Base-by-base conservation (phyloP, 2,329 filamentous ascomycete genomes). In the Pseudocercospora cruenta region DNA sequence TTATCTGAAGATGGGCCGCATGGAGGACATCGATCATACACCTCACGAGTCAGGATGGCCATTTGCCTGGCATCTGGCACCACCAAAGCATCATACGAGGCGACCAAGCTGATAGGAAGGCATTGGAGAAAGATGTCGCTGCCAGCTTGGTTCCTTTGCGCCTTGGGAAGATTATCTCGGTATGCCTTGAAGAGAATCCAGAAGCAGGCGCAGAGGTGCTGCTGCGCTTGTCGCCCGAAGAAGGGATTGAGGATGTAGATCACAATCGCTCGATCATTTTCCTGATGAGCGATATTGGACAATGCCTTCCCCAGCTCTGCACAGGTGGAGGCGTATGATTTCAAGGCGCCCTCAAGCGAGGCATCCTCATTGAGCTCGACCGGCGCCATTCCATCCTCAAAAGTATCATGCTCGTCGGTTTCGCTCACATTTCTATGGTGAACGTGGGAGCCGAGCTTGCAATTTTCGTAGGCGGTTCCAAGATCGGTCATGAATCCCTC, bases 231-330 rank as follows among this genome's bases (percentile, higher is more conserved):
- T 12, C 26, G 31, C 60, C 60, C 63, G 80, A 63, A 60, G 2
- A 90, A 88, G 0, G 88, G 87, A 77, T 94, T 92, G 43, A 94
- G 81, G 72, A 93, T 88, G 75, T 92, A 94, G 16, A 95, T 83
- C 16, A 95, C 90, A 65, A 93, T 79, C 1, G 80, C 79, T 76
- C 78, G 43, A 73, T 85, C 70, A 90, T 75, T 74, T 12, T 75
- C 70, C 33, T 68, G 67, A 51, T 62, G 59, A 51, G 60, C 64
- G 21, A 73, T 67, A 7, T 58, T 66, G 5, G 73, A 67, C 14
- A 78, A 67, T n/a, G 72, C 71, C 28, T 63, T 67, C 31, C 75
- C 76, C 3, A 77, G 65, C 12, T 72, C 63, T 12, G 58, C 62
- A 63, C 74, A 77, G 10, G 69, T 67, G 10, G 51, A 31, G 26